A percentile compares a stretch with the other conserved stretches of the same genome.
Conservation (phyloP, 129 eudicot species). For the Flaveria robusta region DNA sequence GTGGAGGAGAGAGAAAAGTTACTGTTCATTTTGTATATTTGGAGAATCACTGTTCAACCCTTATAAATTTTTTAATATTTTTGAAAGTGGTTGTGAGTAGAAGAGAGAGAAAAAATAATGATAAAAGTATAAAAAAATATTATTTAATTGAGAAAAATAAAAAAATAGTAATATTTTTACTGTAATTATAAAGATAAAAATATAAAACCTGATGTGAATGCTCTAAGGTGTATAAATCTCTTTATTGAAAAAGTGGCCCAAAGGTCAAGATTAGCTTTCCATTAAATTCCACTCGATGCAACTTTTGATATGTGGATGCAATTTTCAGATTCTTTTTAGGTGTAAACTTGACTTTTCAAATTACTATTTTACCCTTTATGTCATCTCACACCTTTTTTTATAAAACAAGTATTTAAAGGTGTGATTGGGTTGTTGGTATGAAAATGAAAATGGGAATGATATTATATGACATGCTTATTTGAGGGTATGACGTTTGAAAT, state of each 20-base stretch:
- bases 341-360: not conserved
- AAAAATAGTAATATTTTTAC: too few relatives aligned
- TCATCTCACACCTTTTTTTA: not conserved
- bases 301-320: not conserved
- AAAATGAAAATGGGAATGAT: not conserved
- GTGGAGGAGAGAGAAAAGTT: too few relatives aligned
- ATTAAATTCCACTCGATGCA: not conserved
- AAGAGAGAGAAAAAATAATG: too few relatives aligned
- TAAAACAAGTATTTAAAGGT: not conserved
- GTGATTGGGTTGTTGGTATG: not conserved
- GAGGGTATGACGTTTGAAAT: not conserved
- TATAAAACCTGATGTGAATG: too few relatives aligned
- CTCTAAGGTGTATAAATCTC: too few relatives aligned
- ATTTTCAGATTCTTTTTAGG: not conserved
- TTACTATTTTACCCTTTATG: not conserved
- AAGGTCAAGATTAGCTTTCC: slow-evolving; percentile 12
- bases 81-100: too few relatives aligned
- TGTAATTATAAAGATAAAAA: too few relatives aligned
- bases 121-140: too few relatives aligned
- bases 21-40: too few relatives aligned
- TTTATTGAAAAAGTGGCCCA: not conserved
- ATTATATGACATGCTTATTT: not conserved
- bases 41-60: too few relatives aligned
- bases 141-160: too few relatives aligned
- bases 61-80: too few relatives aligned